Evolutionary conservation across 345 rosid species (phyloP).

Genomic region (Salix exigua): DNA sequence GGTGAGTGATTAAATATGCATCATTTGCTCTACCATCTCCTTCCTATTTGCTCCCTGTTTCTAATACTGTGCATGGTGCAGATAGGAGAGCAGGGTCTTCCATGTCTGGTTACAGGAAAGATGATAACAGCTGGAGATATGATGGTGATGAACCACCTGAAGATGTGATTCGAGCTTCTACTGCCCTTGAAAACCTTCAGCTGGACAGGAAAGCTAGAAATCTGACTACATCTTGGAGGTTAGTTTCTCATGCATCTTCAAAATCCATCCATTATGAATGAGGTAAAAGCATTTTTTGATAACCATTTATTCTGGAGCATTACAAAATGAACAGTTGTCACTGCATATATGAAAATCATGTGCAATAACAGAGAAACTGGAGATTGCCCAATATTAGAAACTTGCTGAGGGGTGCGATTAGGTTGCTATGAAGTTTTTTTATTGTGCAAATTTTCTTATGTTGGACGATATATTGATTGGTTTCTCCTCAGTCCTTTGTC

Average conservation of each 20-base stretch:
- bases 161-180: conserved; percentile 69
- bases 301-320: background rate
- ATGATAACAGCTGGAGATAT: conserved; percentile 81
- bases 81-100: conserved; percentile 87
- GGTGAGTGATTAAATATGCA: conserved; percentile 46
- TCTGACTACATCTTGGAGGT: conserved; percentile 92
- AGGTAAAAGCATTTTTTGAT: background rate
- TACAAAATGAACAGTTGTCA: background rate
- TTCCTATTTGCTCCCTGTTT: conserved; percentile 5
- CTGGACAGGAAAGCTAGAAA: conserved; percentile 87
- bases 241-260: conserved; percentile 16
- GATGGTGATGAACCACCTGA: conserved; percentile 60
- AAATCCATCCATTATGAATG: background rate
- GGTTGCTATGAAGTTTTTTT: background rate
- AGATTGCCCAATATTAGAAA: background rate
- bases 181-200: conserved; percentile 89
- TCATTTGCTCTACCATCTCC: background rate
- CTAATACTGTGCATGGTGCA: conserved; percentile 24
- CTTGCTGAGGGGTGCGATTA: background rate
- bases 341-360: background rate
- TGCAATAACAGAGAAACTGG: background rate
- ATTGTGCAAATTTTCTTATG: background rate
- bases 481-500: background rate
- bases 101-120: conserved; percentile 67
- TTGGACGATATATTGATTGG: background rate